These are phyloP conservation scores for Betula pendula DNA, from an alignment of 306 rosid species.

Conservation along the genomic window DNA sequence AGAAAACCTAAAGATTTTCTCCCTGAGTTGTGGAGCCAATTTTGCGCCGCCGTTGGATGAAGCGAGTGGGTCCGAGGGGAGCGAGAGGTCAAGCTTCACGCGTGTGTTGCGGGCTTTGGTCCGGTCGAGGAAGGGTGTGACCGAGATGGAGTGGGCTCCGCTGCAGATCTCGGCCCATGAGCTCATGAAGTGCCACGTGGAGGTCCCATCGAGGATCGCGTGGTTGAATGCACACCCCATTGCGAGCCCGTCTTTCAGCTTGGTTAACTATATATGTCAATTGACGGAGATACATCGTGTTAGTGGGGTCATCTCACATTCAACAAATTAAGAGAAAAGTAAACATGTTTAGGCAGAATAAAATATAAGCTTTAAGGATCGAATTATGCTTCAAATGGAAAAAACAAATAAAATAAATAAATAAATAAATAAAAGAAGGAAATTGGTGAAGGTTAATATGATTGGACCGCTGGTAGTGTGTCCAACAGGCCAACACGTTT, in stretches of 20 bases:
- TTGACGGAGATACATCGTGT: background rate
- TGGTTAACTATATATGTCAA: constrained; percentile 57
- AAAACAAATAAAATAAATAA: too few relatives aligned
- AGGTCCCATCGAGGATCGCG: constrained; percentile 77
- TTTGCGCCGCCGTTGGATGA: constrained; percentile 37
- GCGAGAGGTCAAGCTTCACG: constrained; percentile 72
- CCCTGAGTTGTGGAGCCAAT: constrained; percentile 45
- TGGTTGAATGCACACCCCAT: constrained; percentile 93
- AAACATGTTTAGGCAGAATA: too few relatives aligned
- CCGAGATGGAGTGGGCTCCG: constrained; percentile 48
- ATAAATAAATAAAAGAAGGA: too few relatives aligned
- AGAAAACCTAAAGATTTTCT: constrained; percentile 78
- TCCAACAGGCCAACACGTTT: too few relatives aligned
- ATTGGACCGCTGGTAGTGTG: too few relatives aligned
- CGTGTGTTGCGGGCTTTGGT: constrained; percentile 80
- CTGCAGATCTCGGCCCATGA: constrained; percentile 83
- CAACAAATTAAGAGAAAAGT: too few relatives aligned
- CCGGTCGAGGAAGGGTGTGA: constrained; percentile 68
- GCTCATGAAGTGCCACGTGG: constrained; percentile 97
- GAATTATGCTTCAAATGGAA: too few relatives aligned
- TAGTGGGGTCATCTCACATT: too few relatives aligned
- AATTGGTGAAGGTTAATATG: too few relatives aligned
- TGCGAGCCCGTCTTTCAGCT: constrained; percentile 83
- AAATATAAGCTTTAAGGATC: too few relatives aligned
- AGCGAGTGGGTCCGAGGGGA: constrained; percentile 35